Evolutionary conservation across 2,329 filamentous ascomycete species (phyloP).

Genomic region (Pleurostoma richardsiae): DNA sequence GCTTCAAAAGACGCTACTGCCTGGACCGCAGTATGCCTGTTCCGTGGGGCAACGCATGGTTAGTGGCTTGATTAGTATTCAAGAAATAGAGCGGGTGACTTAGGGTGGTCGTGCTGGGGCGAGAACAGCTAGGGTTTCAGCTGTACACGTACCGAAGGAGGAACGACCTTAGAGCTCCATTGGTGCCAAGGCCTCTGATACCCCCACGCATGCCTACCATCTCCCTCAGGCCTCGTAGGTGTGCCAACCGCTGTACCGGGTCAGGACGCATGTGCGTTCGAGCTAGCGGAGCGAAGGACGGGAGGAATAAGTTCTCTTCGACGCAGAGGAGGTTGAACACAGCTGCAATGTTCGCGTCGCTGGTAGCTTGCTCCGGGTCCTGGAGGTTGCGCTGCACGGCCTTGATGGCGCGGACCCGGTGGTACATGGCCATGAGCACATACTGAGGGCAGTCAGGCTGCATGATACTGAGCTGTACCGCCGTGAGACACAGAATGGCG

Average conservation of each 20-base stretch:
- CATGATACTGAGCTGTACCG: conserved; percentile 1
- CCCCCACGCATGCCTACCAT: neutral
- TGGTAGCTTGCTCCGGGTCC: neutral
- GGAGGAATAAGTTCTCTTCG: conserved; percentile 2
- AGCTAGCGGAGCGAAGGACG: neutral
- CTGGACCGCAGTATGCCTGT: neutral
- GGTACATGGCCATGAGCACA: neutral
- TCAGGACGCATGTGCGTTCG: neutral
- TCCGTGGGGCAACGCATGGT: neutral
- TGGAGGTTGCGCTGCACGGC: neutral
- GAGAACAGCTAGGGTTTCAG: neutral
- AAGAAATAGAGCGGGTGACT: neutral
- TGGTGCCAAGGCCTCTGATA: neutral
- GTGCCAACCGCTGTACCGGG: neutral
- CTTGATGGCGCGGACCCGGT: neutral
- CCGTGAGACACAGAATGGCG: neutral
- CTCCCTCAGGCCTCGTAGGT: neutral
- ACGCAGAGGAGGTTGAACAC: conserved; percentile 2
- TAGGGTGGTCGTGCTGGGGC: neutral
- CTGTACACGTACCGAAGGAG: neutral
- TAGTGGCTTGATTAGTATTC: neutral
- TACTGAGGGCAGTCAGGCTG: neutral
- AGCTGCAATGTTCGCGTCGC: conserved; percentile 1
- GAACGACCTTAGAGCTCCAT: neutral
- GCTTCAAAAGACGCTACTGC: neutral